Evolutionary conservation across 176 grass and related monocot genomes (phyloP).

Genomic region (maize (Zea mays)): Zm-B73-REFERENCE-NAM-5.0 NC_050096.1:233579001-233579500

Average conservation of each 20-base stretch:
- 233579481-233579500: not conserved
- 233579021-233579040: not conserved
- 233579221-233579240: too few relatives aligned
- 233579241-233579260: too few relatives aligned
- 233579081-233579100: constrained; percentile 47
- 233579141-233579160: not conserved
- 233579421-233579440: constrained; percentile 1
- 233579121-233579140: constrained; percentile 21
- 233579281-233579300: too few relatives aligned
- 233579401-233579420: not conserved
- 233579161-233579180: not conserved
- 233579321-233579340: constrained; percentile 23
- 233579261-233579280: too few relatives aligned
- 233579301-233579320: not conserved
- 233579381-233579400: too few relatives aligned
- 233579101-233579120: constrained; percentile 15
- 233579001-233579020: constrained; percentile 27
- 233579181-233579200: too few relatives aligned
- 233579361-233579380: not conserved
- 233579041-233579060: not conserved
- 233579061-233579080: not conserved
- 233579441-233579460: not conserved
- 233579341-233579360: constrained; percentile 22
- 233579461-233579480: not conserved
- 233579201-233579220: too few relatives aligned